These are phyloP conservation scores for Homolaphlyctis polyrhiza DNA, from an alignment of 371 early-diverging fungal genomes.

Conservation along the genomic window DNA sequence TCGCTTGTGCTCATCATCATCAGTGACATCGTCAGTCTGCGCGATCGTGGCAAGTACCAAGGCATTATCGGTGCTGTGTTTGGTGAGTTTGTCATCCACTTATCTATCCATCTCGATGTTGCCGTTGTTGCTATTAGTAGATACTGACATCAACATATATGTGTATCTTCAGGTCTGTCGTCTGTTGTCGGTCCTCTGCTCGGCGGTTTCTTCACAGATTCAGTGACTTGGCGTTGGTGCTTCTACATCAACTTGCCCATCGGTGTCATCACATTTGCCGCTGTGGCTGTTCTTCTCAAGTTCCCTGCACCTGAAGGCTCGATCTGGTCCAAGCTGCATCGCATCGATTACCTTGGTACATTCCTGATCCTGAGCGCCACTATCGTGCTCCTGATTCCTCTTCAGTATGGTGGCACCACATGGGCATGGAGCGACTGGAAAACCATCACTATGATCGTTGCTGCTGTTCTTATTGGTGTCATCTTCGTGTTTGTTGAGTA, in stretches of 20 bases:
- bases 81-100: too few species aligned
- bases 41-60: constrained; percentile 36
- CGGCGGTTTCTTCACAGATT: constrained; percentile 26
- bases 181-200: constrained; percentile 27
- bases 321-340: constrained; percentile 46
- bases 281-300: constrained; percentile 46
- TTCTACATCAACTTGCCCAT: constrained; percentile 56
- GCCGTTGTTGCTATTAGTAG: too few species aligned
- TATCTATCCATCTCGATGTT: too few species aligned
- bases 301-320: constrained; percentile 22
- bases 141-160: not conserved
- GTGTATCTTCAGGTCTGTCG: constrained; percentile 9
- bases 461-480: constrained; percentile 17
- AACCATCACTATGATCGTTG: constrained; percentile 24
- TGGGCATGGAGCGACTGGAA: constrained; percentile 34
- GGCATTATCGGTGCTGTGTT: constrained; percentile 28
- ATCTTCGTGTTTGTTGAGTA: constrained; percentile 18
- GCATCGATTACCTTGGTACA: constrained; percentile 53
- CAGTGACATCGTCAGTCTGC: constrained; percentile 31
- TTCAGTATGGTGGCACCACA: constrained; percentile 28
- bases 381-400: constrained; percentile 26
- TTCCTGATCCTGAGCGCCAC: constrained; percentile 14
- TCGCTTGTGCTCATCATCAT: constrained; percentile 51
- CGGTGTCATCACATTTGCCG: constrained; percentile 41
- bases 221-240: constrained; percentile 29